Percentiles rank a stretch among this genome's conserved stretches.
Evolutionary conservation across 805 yeast genomes (phyloP).

Genomic region (Ogataea kodamae): DNA sequence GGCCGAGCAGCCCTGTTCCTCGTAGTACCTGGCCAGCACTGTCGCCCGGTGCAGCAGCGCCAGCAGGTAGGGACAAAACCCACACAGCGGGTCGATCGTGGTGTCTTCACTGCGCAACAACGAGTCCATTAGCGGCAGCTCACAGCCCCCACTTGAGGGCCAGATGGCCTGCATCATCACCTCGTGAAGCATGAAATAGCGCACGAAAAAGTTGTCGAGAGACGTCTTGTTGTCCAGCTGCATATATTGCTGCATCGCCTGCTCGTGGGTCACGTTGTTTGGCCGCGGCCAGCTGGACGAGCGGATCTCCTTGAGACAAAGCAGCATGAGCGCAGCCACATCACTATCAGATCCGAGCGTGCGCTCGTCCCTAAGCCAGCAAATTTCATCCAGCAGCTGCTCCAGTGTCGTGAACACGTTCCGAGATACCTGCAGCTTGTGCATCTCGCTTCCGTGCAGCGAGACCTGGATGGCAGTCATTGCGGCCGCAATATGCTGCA

Average conservation of each 20-base stretch:
- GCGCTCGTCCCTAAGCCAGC: conserved; percentile 22
- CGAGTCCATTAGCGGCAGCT: conserved; percentile 31
- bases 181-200: conserved; percentile 41
- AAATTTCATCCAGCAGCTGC: conserved; percentile 32
- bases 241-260: conserved; percentile 28
- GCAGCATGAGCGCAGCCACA: conserved; percentile 37
- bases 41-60: conserved; percentile 37
- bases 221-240: conserved; percentile 27
- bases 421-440: conserved; percentile 25
- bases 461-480: conserved; percentile 37
- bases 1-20: conserved; percentile 14
- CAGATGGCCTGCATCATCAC: conserved; percentile 44
- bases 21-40: conserved; percentile 36
- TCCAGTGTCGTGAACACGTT: conserved; percentile 31
- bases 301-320: conserved; percentile 41
- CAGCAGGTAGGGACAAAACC: conserved; percentile 38
- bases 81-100: conserved; percentile 37
- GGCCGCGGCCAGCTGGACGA: conserved; percentile 40
- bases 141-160: conserved; percentile 19
- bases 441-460: conserved; percentile 29
- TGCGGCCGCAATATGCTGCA: conserved; percentile 35
- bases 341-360: conserved; percentile 39
- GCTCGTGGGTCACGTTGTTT: conserved; percentile 35
- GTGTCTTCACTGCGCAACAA: conserved; percentile 35
- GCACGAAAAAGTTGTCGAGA: conserved; percentile 34